Conservation (phyloP, 352 stramenopile genomes). For the Phytophthora sp. region DNA sequence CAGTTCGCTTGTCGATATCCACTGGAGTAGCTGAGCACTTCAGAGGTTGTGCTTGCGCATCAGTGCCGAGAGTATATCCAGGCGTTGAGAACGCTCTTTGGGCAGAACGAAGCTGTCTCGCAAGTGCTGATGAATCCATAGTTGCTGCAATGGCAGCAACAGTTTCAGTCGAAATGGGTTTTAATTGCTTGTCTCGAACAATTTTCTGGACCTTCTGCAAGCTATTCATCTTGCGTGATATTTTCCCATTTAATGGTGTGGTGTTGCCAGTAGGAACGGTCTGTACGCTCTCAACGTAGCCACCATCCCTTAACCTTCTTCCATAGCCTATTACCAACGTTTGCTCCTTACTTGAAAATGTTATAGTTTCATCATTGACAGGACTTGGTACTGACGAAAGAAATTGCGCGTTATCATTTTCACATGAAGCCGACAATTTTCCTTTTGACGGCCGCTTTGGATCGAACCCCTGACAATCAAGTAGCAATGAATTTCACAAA, state of each 20-base stretch:
- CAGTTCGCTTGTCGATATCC: neutral
- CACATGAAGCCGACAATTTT: neutral
- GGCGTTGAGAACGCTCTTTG: constrained; percentile 31
- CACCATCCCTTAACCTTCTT: constrained; percentile 27
- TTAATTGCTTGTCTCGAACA: constrained; percentile 25
- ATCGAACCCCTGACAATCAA: constrained; percentile 20
- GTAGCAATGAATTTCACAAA: neutral
- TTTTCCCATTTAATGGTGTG: neutral
- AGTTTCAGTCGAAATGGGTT: constrained; percentile 8
- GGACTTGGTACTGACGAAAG: no score
- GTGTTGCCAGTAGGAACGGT: neutral
- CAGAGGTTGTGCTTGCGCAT: neutral
- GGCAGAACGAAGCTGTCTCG: constrained; percentile 19
- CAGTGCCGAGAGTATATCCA: constrained; percentile 31
- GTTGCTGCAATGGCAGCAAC: constrained; percentile 24
- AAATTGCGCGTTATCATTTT: neutral
- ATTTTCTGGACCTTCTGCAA: constrained; percentile 28
- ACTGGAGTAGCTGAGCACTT: neutral
- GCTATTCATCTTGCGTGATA: constrained; percentile 3
- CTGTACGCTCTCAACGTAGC: constrained; percentile 21
- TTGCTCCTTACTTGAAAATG: neutral
- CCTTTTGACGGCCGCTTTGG: constrained; percentile 21
- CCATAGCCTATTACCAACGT: constrained; percentile 1
- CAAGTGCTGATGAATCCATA: constrained; percentile 13
- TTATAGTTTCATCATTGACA: neutral